Conservation (phyloP, 768 basidiomycete species). For the Chlorophyllum brunneum region DNA sequence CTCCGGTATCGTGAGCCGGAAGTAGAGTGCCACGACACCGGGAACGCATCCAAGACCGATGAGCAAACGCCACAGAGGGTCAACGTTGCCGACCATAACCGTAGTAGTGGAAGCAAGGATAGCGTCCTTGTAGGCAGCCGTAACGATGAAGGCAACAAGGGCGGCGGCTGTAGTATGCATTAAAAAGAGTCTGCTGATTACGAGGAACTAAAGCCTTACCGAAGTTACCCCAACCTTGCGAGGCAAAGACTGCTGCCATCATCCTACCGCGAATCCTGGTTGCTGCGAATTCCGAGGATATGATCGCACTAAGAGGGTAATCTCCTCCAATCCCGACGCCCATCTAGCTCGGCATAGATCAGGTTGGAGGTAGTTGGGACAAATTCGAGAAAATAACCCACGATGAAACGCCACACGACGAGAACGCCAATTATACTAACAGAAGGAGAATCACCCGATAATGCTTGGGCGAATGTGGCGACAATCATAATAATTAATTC, state of each 20-base stretch:
- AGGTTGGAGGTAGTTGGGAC: not conserved
- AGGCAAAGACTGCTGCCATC: conserved; percentile 86
- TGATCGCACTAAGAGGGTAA: conserved; percentile 82
- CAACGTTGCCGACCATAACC: conserved; percentile 47
- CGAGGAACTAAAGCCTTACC: conserved; percentile 32
- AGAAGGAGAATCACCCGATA: conserved; percentile 64
- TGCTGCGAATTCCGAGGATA: conserved; percentile 85
- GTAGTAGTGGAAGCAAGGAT: conserved; percentile 39
- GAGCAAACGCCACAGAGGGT: conserved; percentile 81
- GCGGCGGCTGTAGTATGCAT: conserved; percentile 45
- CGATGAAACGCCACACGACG: conserved; percentile 80
- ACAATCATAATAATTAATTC: conserved; percentile 82
- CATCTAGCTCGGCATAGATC: conserved; percentile 35
- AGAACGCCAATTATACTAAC: conserved; percentile 73
- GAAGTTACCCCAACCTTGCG: conserved; percentile 87
- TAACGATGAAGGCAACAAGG: conserved; percentile 60
- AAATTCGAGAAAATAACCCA: conserved; percentile 18
- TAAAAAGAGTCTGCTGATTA: not conserved
- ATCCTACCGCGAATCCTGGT: conserved; percentile 76
- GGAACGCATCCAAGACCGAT: conserved; percentile 88
- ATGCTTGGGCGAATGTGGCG: conserved; percentile 74
- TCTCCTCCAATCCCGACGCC: conserved; percentile 88
- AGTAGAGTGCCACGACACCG: conserved; percentile 78
- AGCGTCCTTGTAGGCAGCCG: conserved; percentile 62
- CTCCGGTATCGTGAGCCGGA: conserved; percentile 90